Evolutionary conservation across 2,329 filamentous ascomycete species (phyloP), one percentile per base, ranked within the genome.

Genomic region (Aureobasidium zeae): DNA sequence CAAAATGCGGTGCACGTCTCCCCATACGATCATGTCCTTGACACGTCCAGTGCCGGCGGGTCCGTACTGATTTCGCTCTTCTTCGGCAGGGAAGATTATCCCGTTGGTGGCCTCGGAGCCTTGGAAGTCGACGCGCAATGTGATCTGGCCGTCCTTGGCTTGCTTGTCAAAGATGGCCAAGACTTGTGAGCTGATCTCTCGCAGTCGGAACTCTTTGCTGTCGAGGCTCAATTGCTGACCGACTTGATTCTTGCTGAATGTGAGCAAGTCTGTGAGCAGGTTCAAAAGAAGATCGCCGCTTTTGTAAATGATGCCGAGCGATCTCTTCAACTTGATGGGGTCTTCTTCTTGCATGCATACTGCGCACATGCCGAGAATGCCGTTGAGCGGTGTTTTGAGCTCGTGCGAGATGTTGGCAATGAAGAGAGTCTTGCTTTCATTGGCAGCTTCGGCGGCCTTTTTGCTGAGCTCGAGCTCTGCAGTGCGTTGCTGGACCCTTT

Each of bases 371-470:
- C 91, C 91, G 55, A 98, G 71, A 36, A 96, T 95, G 10, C 89
- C 91, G 57, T 96, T 96, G 46, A 96, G 72, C 0, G 91, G 91
- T 1, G 91, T 98, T 59, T 94, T 93, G 25, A 98, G 71, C 61
- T 96, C 79, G 52, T 83, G 79, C 1, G 74, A 79, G 38, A 96
- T 94, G 55, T 96, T 96, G 13, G 91, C 91, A 50, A 98, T 93
- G 66, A 96, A 96, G 7, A 96, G 71, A 0, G 91, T 96, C 66
- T 98, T 98, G 70, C 86, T 93, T 64, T 94, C 85, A 55, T 94
- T 95, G 3, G 88, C 88, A n/a, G 85, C 83, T 62, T 94, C 88
- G 1, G 88, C 88, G 1, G 86, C 86, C 64, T 86, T 86, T 61
- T 94, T 94, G 66, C 83, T 93, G 49, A 86, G 77, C 57, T 94